Conservation (phyloP, 2,329 filamentous ascomycete genomes). For the Aureobasidium sp. region DNA sequence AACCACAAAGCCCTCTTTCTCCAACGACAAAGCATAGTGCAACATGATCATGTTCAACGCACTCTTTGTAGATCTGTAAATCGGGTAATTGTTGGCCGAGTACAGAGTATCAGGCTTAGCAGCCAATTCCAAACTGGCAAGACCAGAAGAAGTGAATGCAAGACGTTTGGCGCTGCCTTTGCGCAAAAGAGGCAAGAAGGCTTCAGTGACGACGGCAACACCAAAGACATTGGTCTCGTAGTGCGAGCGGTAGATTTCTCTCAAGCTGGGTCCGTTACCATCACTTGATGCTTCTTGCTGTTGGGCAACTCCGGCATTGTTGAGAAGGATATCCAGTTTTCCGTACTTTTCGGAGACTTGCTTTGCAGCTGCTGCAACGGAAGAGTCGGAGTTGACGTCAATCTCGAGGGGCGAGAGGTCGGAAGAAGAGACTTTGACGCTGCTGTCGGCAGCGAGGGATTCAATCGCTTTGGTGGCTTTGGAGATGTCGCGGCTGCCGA, state of each 20-base stretch:
- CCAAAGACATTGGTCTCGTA: slow-evolving; percentile 28
- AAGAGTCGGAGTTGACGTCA: slow-evolving; percentile 38
- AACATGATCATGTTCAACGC: slow-evolving; percentile 28
- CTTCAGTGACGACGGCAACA: slow-evolving; percentile 21
- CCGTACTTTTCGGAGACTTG: slow-evolving; percentile 25
- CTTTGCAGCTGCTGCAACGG: slow-evolving; percentile 34
- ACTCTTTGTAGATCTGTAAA: slow-evolving; percentile 25
- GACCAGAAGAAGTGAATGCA: slow-evolving; percentile 24
- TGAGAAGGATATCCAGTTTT: slow-evolving; percentile 32
- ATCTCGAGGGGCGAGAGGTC: slow-evolving; percentile 33
- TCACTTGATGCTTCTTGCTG: not conserved
- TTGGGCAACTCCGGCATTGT: slow-evolving; percentile 31
- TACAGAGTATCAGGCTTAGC: not conserved
- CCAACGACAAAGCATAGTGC: slow-evolving; percentile 15
- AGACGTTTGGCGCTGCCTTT: slow-evolving; percentile 24
- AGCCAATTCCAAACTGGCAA: slow-evolving; percentile 20
- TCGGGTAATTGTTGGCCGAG: slow-evolving; percentile 15
- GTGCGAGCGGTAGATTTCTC: slow-evolving; percentile 21
- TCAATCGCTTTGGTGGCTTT: slow-evolving; percentile 33
- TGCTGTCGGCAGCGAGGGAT: slow-evolving; percentile 24
- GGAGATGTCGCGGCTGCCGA: slow-evolving; percentile 32
- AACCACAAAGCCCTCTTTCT: slow-evolving; percentile 23
- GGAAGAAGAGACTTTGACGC: slow-evolving; percentile 27
- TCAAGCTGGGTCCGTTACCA: slow-evolving; percentile 2
- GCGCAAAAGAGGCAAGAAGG: slow-evolving; percentile 24